phyloP scores from a whole-genome alignment of 2,329 filamentous ascomycete genomes.

The Clathrospora elynae region DNA sequence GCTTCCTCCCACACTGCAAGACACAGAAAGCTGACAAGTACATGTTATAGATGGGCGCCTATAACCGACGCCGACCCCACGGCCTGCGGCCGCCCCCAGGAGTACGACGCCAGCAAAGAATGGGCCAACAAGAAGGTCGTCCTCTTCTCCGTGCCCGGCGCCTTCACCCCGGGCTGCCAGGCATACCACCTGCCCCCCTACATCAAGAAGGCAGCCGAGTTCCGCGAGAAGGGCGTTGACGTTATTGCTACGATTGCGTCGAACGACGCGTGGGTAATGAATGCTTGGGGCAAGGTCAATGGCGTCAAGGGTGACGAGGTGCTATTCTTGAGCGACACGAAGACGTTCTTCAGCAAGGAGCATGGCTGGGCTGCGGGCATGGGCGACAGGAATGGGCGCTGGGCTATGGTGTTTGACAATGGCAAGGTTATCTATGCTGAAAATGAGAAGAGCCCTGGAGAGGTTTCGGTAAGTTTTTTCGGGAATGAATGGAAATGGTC shows the following conservation, averaged over 20 bases:
- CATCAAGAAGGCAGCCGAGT: slow-evolving; percentile 73
- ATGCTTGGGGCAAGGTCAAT: slow-evolving; percentile 89
- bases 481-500: not conserved
- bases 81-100: slow-evolving; percentile 76
- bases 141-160: slow-evolving; percentile 71
- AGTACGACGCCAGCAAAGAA: slow-evolving; percentile 79
- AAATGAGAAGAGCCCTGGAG: slow-evolving; percentile 64
- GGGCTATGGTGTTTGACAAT: slow-evolving; percentile 76
- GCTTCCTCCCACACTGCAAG: not conserved
- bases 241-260: slow-evolving; percentile 78
- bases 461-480: slow-evolving; percentile 50
- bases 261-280: slow-evolving; percentile 89
- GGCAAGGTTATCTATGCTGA: slow-evolving; percentile 83
- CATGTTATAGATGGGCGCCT: slow-evolving; percentile 69
- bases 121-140: slow-evolving; percentile 74
- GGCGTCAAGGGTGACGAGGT: slow-evolving; percentile 72
- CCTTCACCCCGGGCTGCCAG: slow-evolving; percentile 87
- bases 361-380: slow-evolving; percentile 73
- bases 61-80: slow-evolving; percentile 74
- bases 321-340: slow-evolving; percentile 77
- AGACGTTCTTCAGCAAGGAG: slow-evolving; percentile 74
- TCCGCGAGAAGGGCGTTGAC: slow-evolving; percentile 80
- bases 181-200: slow-evolving; percentile 81
- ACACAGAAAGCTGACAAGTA: slow-evolving; percentile 4
- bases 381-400: slow-evolving; percentile 76